Evolutionary conservation across 305 asterid species (phyloP).

Genomic region (Salvia sclarea): DNA sequence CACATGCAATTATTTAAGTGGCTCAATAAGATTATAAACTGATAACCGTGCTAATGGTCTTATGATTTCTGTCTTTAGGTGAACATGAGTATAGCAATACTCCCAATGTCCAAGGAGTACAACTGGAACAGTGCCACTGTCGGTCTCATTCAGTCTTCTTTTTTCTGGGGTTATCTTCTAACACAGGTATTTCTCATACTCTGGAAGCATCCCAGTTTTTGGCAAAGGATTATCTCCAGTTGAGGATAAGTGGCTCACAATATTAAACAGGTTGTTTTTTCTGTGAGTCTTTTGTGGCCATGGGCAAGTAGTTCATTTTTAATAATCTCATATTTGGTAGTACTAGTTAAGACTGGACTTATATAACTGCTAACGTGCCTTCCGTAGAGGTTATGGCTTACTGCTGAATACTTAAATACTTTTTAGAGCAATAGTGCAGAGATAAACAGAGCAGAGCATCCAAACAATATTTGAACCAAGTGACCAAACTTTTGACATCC

Average conservation of each 20-base stretch:
- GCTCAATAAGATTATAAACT: constrained; percentile 14
- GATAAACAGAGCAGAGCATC: neutral
- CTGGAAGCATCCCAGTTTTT: neutral
- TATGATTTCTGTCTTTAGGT: constrained; percentile 44
- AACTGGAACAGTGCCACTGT: constrained; percentile 96
- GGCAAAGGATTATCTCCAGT: constrained; percentile 4
- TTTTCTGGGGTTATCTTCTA: constrained; percentile 99
- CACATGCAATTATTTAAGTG: constrained; percentile 17
- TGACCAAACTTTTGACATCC: neutral
- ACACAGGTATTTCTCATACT: constrained; percentile 75
- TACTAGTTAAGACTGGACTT: too few relatives aligned
- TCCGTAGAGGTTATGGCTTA: neutral
- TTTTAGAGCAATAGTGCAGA: neutral
- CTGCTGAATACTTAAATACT: neutral
- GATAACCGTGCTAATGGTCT: constrained; percentile 14
- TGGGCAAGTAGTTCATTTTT: too few relatives aligned
- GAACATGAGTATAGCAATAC: constrained; percentile 97
- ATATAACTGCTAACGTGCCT: neutral
- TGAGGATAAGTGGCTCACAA: neutral
- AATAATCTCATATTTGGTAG: too few relatives aligned
- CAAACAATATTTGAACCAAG: neutral
- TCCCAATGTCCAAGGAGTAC: constrained; percentile 97
- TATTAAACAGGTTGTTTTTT: too few relatives aligned
- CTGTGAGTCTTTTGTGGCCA: too few relatives aligned
- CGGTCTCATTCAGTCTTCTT: constrained; percentile 96